These are phyloP conservation scores for Coemansia sp. DNA, from an alignment of 192 early-diverging fungal genomes.

Conservation along the genomic window DNA sequence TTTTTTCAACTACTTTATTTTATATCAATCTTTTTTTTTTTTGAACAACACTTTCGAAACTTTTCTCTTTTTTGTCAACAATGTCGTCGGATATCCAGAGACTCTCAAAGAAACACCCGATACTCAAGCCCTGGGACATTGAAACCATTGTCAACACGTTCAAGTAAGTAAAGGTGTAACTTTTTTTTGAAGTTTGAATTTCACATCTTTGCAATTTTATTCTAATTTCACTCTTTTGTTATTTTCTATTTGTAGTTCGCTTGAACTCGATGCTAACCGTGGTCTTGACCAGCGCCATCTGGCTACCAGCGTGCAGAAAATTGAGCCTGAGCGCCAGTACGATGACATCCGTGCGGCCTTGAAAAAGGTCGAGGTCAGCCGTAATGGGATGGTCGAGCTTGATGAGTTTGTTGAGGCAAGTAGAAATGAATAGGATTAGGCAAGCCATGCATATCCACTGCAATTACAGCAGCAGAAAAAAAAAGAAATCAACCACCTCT, in stretches of 20 bases:
- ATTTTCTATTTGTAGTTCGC: slow-evolving; percentile 44
- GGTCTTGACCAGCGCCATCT: slow-evolving; percentile 71
- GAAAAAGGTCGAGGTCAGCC: slow-evolving; percentile 68
- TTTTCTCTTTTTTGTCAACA: neutral
- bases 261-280: slow-evolving; percentile 69
- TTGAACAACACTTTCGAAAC: neutral
- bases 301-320: slow-evolving; percentile 62
- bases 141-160: slow-evolving; percentile 50
- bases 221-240: neutral
- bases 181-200: neutral
- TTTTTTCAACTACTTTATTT: slow-evolving; percentile 9
- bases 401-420: slow-evolving; percentile 82
- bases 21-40: neutral
- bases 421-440: slow-evolving; percentile 3
- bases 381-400: slow-evolving; percentile 70
- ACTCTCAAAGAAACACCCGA: slow-evolving; percentile 49
- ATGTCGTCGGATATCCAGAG: slow-evolving; percentile 27
- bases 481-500: neutral
- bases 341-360: slow-evolving; percentile 73
- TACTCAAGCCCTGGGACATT: slow-evolving; percentile 59
- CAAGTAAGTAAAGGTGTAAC: slow-evolving; percentile 34
- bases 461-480: neutral
- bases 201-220: neutral
- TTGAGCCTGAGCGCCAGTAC: slow-evolving; percentile 68
- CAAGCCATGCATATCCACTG: slow-evolving; percentile 11